Conservation (phyloP, 768 basidiomycete species). For the Suillus luteus region DNA sequence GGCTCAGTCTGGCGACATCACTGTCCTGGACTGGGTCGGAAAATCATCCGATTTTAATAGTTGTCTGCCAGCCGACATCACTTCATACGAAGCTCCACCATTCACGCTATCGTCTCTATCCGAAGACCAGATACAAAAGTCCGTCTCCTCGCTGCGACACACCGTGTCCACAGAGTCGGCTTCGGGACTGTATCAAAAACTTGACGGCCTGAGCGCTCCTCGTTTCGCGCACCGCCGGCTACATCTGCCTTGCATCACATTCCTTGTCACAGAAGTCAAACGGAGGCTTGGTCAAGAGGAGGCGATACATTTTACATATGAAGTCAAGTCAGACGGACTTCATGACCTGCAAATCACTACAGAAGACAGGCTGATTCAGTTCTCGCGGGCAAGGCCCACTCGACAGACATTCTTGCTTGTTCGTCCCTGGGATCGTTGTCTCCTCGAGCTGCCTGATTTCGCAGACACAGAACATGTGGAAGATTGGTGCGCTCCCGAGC, state of each 20-base stretch:
- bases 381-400: background rate
- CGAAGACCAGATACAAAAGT: background rate
- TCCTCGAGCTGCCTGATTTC: background rate
- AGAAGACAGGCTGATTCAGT: background rate
- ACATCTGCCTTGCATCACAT: background rate
- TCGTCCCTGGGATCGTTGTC: background rate
- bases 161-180: background rate
- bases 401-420: background rate
- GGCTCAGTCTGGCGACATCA: conserved; percentile 5
- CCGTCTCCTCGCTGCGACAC: background rate
- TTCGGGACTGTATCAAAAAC: background rate
- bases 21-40: conserved; percentile 10
- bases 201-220: background rate
- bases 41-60: background rate
- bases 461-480: background rate
- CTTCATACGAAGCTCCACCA: background rate
- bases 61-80: conserved; percentile 1
- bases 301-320: background rate
- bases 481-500: background rate
- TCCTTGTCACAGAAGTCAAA: conserved; percentile 13
- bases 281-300: conserved; percentile 10
- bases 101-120: background rate
- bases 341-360: background rate
- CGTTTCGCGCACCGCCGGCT: background rate
- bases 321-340: background rate